These are phyloP conservation scores for Kluyveromyces starmeri DNA, from an alignment of 805 yeast species.

Conservation along the genomic window DNA sequence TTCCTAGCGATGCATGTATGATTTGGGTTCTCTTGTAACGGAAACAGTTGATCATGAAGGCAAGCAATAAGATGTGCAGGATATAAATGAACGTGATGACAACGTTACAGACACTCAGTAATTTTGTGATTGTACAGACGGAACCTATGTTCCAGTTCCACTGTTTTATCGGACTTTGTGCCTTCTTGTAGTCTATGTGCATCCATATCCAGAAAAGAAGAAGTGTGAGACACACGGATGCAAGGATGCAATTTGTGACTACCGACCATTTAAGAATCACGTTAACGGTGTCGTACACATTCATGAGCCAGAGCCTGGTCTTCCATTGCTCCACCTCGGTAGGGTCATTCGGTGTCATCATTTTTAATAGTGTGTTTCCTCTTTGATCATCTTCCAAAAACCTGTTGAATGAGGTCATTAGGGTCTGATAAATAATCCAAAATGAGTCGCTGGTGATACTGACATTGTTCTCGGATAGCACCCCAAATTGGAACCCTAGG, in stretches of 20 bases:
- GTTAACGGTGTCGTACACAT: background rate
- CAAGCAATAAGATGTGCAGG: constrained; percentile 1
- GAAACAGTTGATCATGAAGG: constrained; percentile 2
- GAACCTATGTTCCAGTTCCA: background rate
- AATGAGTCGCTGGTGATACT: constrained; percentile 19
- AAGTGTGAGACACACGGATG: constrained; percentile 2
- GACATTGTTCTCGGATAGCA: constrained; percentile 17
- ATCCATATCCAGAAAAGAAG: constrained; percentile 4
- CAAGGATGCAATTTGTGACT: constrained; percentile 3
- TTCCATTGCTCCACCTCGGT: constrained; percentile 3
- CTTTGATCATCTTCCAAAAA: constrained; percentile 14
- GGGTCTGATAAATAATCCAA: constrained; percentile 18
- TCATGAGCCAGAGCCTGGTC: constrained; percentile 1
- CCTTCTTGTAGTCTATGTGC: background rate
- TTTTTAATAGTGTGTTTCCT: constrained; percentile 14
- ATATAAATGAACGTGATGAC: background rate
- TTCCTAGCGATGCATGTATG: constrained; percentile 2
- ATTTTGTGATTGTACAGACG: background rate
- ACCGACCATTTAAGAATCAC: constrained; percentile 2
- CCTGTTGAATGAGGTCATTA: constrained; percentile 14
- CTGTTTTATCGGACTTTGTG: background rate
- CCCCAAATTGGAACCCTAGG: constrained; percentile 24
- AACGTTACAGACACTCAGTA: background rate
- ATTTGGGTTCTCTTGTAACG: constrained; percentile 3
- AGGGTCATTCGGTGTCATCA: constrained; percentile 6